Base-by-base conservation (phyloP, 2,329 filamentous ascomycete genomes). In the Amauroascus verrucosus region DNA sequence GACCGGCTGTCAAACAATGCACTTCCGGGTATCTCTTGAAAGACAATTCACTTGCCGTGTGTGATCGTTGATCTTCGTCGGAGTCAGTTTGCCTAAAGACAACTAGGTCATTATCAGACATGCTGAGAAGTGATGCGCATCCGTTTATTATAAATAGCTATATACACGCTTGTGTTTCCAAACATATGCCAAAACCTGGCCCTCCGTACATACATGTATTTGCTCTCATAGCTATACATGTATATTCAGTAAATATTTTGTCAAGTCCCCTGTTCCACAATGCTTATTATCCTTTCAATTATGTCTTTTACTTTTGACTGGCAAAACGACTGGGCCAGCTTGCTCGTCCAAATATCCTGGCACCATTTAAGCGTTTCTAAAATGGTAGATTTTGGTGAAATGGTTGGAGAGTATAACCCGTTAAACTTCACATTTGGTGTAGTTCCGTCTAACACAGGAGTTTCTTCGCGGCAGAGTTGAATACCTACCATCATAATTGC, bases 341-440 rank as follows among this genome's bases (percentile, higher is more conserved):
- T 83, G 8, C 81, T 76, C 1, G 77, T 71, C 1, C 68, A 75
- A 11, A 75, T 79, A 54, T 60, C 58, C 37, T 55, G 54, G 35
- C 58, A 60, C 26, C 56, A 58, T 18, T 54, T 38, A 6, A 60
- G 30, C 1, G 58, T 59, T 43, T 60, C 52, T 7, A 60, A 53
- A 37, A 60, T 59, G 1, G 57, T 60, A 37, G 57, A 54, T 20
- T 54, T 47, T n/a, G 58, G 57, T 22, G 58, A 57, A 18, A 58
- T 54, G 13, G 53, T 49, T 9, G 54, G 49, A 8, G 37, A 35
- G 3, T 54, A 41, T 16, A 9, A 48, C 35, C 28, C 50, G n/a
- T 11, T 38, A 14, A 14, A 26, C 26, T 30, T 51, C 28, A 30
- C 45, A 11, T 1, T 41, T 8, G 35, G 33, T 32, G 44, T 41